Base-by-base conservation (phyloP, 108 stramenopile species). In the Skeletonema grethae region DNA sequence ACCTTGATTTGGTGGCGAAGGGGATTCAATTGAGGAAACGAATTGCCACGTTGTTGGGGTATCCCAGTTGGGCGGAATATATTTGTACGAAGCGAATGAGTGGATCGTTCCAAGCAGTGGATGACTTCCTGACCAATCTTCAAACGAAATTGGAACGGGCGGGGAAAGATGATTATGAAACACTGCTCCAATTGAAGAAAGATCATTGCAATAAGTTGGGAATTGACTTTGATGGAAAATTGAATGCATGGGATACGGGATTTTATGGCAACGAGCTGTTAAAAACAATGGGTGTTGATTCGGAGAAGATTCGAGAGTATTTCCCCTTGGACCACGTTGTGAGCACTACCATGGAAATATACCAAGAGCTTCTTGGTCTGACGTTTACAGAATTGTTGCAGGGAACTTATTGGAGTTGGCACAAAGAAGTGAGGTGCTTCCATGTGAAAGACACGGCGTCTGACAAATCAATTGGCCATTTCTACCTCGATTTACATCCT, bases 261-360 rank as follows among this genome's bases (percentile, higher is more conserved):
- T 84, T 76, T 41, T 84, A 84, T 62, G 69, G 48, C 22, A 69
- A 75, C 29, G 61, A 36, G 5, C 70, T 80, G 20, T 60, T 80
- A 34, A 80, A 76, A 55, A 60, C 11, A 60, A 84, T 72, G 29
- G 77, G 77, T 30, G 83, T 84, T 0, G 83, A 84, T 41, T 15
- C 79, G n/a, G 79, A 84, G 45, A 56, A 45, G 25, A 76, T 80
- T 39, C 30, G 53, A 22, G 46, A 80, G 34, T 84, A 80, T 39
- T 84, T 84, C 50, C 83, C 83, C 0, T 69, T 84, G 2, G 79
- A 76, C 36, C 83, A 84, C 29, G 83, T 84, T 13, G 79, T 84
- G 13, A 67, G 59, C 13, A 76, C 69, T 38, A 84, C 79, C 28
- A 15, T 84, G 35, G 41, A 60, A 16, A 84, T 84, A 24, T 84